Base-by-base conservation (phyloP, 106 monocot species). In the Vanilla planifolia region DNA sequence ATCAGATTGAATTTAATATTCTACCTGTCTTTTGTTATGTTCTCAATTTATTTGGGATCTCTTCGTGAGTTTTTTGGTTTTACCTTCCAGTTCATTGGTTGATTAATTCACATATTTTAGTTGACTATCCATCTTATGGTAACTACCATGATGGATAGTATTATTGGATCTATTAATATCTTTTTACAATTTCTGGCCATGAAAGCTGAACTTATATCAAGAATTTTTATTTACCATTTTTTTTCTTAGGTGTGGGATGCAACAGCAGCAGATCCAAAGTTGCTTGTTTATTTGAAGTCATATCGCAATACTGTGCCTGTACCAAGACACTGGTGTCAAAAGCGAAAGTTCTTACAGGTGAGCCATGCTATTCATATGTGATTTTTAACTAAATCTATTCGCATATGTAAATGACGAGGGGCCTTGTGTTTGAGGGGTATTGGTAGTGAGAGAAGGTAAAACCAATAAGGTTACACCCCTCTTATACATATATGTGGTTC, bases 181-280 rank as follows among this genome's bases (percentile, higher is more conserved):
- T n/a, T n/a, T n/a, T n/a, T n/a, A n/a, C n/a, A n/a, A n/a, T n/a
- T n/a, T n/a, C n/a, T n/a, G n/a, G n/a, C n/a, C n/a, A n/a, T n/a
- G n/a, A n/a, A n/a, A n/a, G n/a, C n/a, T n/a, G n/a, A n/a, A n/a
- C n/a, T n/a, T n/a, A n/a, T n/a, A n/a, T n/a, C n/a, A n/a, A n/a
- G n/a, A n/a, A n/a, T n/a, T n/a, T n/a, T n/a, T n/a, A n/a, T n/a
- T n/a, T n/a, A n/a, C n/a, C n/a, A n/a, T n/a, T n/a, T n/a, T n/a
- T n/a, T n/a, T n/a, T n/a, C n/a, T 27, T 51, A 98, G 98, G 82
- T 98, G 15, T 98, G 98, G 98, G 98, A 98, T 80, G 98, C 91
- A 55, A 98, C 98, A 21, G 71, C 98, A 52, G 57, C 82, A 5
- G 98, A 98, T 85, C 98, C 98, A 33, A 92, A 86, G 68, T 69